A percentile compares a stretch with the other conserved stretches of the same genome.
Evolutionary conservation across 192 early-diverging fungal genomes (phyloP).

Genomic region (Rhizophagus prolifer): DNA sequence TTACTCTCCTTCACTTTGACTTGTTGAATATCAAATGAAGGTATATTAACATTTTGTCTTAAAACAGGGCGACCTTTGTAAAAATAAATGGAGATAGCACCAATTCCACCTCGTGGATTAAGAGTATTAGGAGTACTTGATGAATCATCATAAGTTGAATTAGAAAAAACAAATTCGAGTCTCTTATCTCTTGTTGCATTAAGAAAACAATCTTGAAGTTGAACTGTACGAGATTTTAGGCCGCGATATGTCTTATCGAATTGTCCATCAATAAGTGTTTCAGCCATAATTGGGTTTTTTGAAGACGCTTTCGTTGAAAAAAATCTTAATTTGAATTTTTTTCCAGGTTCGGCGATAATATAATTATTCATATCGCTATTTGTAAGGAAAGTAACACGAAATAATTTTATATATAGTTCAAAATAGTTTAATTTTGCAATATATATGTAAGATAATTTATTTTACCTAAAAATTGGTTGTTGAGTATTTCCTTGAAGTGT

Average conservation of each 20-base stretch:
- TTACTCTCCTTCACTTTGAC: neutral
- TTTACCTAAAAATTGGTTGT: too few relatives aligned
- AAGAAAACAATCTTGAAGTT: neutral
- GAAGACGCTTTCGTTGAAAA: neutral
- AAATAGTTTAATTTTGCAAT: too few relatives aligned
- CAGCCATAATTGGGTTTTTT: neutral
- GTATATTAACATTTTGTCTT: neutral
- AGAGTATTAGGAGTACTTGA: neutral
- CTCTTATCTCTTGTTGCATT: neutral
- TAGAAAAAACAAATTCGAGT: neutral
- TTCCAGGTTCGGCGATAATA: neutral
- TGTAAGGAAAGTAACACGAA: too few relatives aligned
- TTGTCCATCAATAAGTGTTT: neutral
- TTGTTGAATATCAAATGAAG: neutral
- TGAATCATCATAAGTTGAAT: neutral
- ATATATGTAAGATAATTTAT: too few relatives aligned
- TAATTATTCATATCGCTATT: neutral
- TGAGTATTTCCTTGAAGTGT: too few relatives aligned
- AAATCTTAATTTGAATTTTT: neutral
- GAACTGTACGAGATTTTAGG: neutral
- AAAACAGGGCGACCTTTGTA: neutral
- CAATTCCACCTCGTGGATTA: neutral
- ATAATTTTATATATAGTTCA: too few relatives aligned
- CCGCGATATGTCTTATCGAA: neutral
- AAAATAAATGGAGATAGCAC: neutral